These are phyloP conservation scores for Cyclanthera cordifolia DNA, from an alignment of 306 rosid species.

Conservation along the genomic window DNA sequence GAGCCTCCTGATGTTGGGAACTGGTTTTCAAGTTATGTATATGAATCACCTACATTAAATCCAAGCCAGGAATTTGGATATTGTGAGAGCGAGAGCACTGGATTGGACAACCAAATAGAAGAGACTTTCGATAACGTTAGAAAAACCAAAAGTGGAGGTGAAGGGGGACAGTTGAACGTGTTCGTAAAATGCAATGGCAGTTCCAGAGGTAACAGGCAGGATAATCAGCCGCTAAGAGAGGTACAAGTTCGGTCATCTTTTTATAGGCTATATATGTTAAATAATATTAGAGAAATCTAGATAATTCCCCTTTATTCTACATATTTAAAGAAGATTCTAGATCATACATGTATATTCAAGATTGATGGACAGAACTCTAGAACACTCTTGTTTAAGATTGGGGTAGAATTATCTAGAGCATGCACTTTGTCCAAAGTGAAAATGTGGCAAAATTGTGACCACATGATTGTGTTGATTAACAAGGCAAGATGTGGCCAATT, in stretches of 20 bases:
- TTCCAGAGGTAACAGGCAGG: constrained; percentile 16
- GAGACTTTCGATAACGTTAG: background rate
- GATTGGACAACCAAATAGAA: constrained; percentile 11
- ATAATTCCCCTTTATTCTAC: too few relatives aligned
- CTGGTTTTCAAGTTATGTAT: constrained; percentile 65
- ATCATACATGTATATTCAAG: too few relatives aligned
- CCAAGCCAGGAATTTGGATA: constrained; percentile 21
- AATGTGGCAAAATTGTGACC: too few relatives aligned
- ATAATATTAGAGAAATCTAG: too few relatives aligned
- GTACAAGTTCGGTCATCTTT: constrained; percentile 19
- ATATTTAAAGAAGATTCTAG: too few relatives aligned
- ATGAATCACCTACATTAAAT: constrained; percentile 42
- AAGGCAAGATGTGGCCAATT: too few relatives aligned
- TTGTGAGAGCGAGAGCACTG: constrained; percentile 19
- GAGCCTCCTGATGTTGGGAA: constrained; percentile 64
- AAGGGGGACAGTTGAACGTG: background rate
- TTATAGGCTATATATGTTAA: background rate
- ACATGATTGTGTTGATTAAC: too few relatives aligned
- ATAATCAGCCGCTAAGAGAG: constrained; percentile 22
- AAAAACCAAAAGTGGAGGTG: constrained; percentile 7
- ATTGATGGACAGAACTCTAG: too few relatives aligned
- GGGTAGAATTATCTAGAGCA: too few relatives aligned
- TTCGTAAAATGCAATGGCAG: constrained; percentile 14
- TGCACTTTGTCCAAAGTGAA: too few relatives aligned
- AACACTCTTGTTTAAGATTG: too few relatives aligned